Evolutionary conservation across 805 yeast genomes (phyloP), one percentile per base, ranked within the genome.

Genomic region (Starmerella gropengiesseri): DNA sequence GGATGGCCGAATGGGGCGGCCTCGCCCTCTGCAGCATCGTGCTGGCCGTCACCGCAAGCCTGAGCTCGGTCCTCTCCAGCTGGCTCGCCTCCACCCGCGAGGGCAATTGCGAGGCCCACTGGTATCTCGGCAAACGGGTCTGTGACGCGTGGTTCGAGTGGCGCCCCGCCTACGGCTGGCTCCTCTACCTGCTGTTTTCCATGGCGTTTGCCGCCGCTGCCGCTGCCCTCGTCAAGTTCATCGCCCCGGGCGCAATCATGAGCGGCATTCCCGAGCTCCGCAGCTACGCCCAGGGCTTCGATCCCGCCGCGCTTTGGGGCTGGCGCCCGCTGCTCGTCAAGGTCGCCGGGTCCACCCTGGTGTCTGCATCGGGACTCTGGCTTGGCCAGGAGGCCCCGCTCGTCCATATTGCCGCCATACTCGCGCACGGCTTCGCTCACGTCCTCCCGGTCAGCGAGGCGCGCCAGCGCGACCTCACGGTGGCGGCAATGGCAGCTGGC

Each of bases 351-450:
- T 61, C 83, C 37, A 63, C 76, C 5, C 61, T 81, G 36, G 78
- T 79, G 13, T 78, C 81, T 4, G 77, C 86, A 18, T 73, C 83
- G 1, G 94, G 94, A 0, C 55, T 84, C 2, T 81, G 89, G 83
- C 68, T 81, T 6, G 94, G 95, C 6, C 77, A 76, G 55, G 95
- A 84, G 54, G 94, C 94, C 1, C 94, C 95, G 0, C 59, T 85
- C 42, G 87, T 82, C 20, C 94, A 85, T 59, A 73, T 84, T 4
- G 71, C 89, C n/a, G 51, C 52, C 14, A 46, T 41, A 26, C 13
- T 42, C 4, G 31, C 44, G 5, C 33, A 35, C 5, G 27, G 42
- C 5, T 12, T 49, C 12, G 34, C 41, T 75, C 82, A 49, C 64
- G 76, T 54, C 61, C 77, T 51, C 47, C 43, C 45, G 4, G 19